Evolutionary conservation across 2,329 filamentous ascomycete genomes (phyloP).

Genomic region (Intubia oerlemansii): DNA sequence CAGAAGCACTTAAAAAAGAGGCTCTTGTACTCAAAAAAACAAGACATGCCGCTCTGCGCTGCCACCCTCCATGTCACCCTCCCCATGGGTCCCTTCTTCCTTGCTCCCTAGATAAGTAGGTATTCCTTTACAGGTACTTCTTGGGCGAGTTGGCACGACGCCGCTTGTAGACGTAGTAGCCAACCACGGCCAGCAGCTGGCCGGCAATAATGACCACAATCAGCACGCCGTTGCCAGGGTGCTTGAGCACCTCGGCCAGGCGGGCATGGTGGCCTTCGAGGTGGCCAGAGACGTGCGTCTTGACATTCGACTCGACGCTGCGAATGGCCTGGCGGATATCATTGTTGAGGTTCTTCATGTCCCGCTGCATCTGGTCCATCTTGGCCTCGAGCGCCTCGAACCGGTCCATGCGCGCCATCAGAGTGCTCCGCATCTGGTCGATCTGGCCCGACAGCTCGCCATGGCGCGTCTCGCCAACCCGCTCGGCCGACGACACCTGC

Average conservation of each 20-base stretch:
- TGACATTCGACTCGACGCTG: slow-evolving; percentile 29
- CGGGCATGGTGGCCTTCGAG: slow-evolving; percentile 23
- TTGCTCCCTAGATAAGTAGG: too few relatives aligned
- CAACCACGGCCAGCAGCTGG: slow-evolving; percentile 47
- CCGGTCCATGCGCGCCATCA: slow-evolving; percentile 19
- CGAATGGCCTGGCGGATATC: slow-evolving; percentile 27
- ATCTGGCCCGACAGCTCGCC: slow-evolving; percentile 28
- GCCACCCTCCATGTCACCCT: background rate
- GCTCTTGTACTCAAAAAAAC: too few relatives aligned
- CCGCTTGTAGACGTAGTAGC: slow-evolving; percentile 62
- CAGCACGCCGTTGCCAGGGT: slow-evolving; percentile 28
- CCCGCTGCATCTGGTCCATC: slow-evolving; percentile 32
- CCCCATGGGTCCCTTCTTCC: too few relatives aligned
- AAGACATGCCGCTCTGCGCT: too few relatives aligned
- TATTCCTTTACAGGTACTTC: slow-evolving; percentile 64
- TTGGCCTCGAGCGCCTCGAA: slow-evolving; percentile 19
- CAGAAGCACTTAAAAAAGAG: too few relatives aligned
- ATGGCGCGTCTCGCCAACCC: slow-evolving; percentile 32
- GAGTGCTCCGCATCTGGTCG: slow-evolving; percentile 21
- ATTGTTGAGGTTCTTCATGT: slow-evolving; percentile 34
- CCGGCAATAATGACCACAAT: slow-evolving; percentile 54
- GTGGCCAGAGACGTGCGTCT: slow-evolving; percentile 21
- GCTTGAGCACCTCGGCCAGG: slow-evolving; percentile 21
- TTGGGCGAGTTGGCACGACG: slow-evolving; percentile 59
- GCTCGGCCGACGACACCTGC: slow-evolving; percentile 27